Evolutionary conservation across 108 stramenopile genomes (phyloP).

Genomic region (Pinguiococcus pyrenoidosus): DNA sequence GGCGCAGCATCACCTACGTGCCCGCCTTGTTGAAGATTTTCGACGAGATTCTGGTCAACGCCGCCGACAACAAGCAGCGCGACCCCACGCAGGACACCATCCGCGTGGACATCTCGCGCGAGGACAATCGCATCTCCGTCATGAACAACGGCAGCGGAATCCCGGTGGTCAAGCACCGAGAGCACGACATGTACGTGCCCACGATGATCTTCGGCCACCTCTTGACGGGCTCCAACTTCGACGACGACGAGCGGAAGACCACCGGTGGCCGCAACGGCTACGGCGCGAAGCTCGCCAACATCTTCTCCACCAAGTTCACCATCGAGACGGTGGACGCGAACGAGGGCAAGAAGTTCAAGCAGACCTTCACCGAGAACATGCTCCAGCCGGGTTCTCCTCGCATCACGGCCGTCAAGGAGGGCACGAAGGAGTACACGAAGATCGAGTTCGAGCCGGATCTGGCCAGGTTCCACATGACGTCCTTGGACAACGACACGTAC

Average conservation of each 20-base stretch:
- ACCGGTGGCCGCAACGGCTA: constrained; percentile 98
- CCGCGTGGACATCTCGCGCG: constrained; percentile 63
- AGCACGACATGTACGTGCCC: constrained; percentile 55
- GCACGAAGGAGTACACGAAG: constrained; percentile 91
- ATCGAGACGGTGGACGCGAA: constrained; percentile 78
- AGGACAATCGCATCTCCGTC: constrained; percentile 73
- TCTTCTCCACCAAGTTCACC: constrained; percentile 69
- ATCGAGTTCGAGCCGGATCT: constrained; percentile 94
- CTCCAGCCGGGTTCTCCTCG: too few species aligned
- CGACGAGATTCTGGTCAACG: constrained; percentile 99
- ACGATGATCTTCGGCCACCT: constrained; percentile 96
- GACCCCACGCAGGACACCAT: constrained; percentile 84
- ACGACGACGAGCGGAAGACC: constrained; percentile 85
- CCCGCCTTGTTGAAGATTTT: constrained; percentile 99
- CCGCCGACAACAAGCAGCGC: constrained; percentile 98
- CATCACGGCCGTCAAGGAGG: too few species aligned
- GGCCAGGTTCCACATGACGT: constrained; percentile 72
- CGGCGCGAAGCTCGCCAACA: constrained; percentile 98
- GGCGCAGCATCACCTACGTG: constrained; percentile 59
- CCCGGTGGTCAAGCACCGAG: constrained; percentile 42
- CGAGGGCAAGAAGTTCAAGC: constrained; percentile 56
- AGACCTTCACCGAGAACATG: constrained; percentile 87
- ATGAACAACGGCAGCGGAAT: constrained; percentile 81
- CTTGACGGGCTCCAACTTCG: constrained; percentile 92
- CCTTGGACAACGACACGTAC: constrained; percentile 75